Evolutionary conservation across 2,329 filamentous ascomycete species (phyloP).

Genomic region (Zasmidium angulare): DNA sequence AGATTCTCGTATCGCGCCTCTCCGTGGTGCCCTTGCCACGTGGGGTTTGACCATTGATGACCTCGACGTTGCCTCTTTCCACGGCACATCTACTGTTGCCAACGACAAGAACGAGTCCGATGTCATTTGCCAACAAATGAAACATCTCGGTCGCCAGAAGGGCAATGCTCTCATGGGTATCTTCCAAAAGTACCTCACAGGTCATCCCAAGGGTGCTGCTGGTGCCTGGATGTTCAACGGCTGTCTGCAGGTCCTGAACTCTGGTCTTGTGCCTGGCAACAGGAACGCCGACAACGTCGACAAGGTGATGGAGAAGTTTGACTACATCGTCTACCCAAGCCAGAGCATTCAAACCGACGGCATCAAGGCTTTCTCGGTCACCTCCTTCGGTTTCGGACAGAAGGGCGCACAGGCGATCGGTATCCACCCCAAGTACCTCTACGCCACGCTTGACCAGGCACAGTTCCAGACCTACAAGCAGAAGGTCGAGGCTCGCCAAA

Average conservation of each 20-base stretch:
- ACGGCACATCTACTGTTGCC: slow-evolving; percentile 95
- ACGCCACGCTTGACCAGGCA: slow-evolving; percentile 83
- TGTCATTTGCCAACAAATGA: slow-evolving; percentile 93
- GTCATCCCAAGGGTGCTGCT: slow-evolving; percentile 97
- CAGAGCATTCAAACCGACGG: slow-evolving; percentile 95
- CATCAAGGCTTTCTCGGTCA: slow-evolving; percentile 97
- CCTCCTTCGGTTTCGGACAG: slow-evolving; percentile 98
- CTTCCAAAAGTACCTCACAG: slow-evolving; percentile 99
- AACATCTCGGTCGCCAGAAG: slow-evolving; percentile 91
- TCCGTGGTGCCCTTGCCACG: slow-evolving; percentile 92
- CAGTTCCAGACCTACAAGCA: slow-evolving; percentile 78
- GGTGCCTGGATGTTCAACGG: slow-evolving; percentile 99
- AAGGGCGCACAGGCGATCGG: slow-evolving; percentile 98
- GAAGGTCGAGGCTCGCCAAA: slow-evolving; percentile 91
- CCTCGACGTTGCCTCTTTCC: slow-evolving; percentile 92
- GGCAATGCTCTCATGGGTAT: slow-evolving; percentile 94
- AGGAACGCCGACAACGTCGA: slow-evolving; percentile 98
- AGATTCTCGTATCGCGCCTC: slow-evolving; percentile 87
- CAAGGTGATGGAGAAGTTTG: slow-evolving; percentile 93
- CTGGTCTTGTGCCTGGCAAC: slow-evolving; percentile 91
- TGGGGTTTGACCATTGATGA: slow-evolving; percentile 99
- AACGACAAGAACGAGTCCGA: slow-evolving; percentile 99
- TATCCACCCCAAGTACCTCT: slow-evolving; percentile 95
- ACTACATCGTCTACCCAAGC: slow-evolving; percentile 96
- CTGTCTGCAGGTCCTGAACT: slow-evolving; percentile 91